Evolutionary conservation across 1,284 basidiomycete species (phyloP), one percentile per base, ranked within the genome.

Genomic region (Gomphus bonarii): DNA sequence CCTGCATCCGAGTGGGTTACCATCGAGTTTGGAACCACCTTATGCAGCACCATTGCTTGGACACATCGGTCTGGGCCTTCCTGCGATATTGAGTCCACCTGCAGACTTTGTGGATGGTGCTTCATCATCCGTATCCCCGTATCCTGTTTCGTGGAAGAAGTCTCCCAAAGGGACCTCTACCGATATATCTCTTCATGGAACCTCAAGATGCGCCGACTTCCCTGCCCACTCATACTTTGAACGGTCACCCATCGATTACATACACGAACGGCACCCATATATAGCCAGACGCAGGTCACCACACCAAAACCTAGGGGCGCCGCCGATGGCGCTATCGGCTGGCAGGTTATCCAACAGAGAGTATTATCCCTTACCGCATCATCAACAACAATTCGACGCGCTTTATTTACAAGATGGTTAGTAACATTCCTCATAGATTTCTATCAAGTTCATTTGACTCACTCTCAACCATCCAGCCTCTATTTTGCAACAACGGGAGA

Each of bases 291-390:
- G 28, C 25, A 48, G 46, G 16, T 12, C 25, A n/a, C 7, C 46
- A 30, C 16, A 14, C 28, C 46, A 9, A 48, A 11, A 2, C 1
- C 14, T 31, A 31, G 6, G 9, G 1, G 25, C 0, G 28, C 25
- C 31, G 11, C 42, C 42, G 2, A 2, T 11, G 14, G 31, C 28
- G 28, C 12, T 33, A 48, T 31, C 25, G n/a, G 14, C 28, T 30
- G 54, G 55, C 1, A 57, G 14, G 38, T 40, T 57, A 25, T 35
- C 47, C 18, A 57, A 57, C 31, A 20, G 55, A 42, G 36, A 50
- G 35, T 57, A 57, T 25, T 57, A 57, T 42, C 55, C 55, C 11
- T 36, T 38, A 18, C 43, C 55, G 5, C 43, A 57, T 43, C 55
- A 57, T 18, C 55, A 57, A 33, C 16, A 12, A 2, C 55, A 57